phyloP scores from a whole-genome alignment of 139 green algal species.

The Chlorella sp. region DNA sequence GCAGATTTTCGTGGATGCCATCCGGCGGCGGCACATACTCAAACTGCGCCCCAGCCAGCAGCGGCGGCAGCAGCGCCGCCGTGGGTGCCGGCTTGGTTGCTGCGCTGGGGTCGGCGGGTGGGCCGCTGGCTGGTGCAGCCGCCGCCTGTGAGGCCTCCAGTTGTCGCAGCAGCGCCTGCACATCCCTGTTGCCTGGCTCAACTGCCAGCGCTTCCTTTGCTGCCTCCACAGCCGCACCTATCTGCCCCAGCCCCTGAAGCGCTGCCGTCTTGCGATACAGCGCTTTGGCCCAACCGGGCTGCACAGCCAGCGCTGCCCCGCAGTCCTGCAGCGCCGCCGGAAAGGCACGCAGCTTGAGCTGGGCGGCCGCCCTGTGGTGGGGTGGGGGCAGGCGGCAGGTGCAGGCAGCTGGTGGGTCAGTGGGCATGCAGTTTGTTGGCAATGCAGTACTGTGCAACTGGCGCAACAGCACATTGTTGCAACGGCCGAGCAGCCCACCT shows the following conservation, averaged over 20 bases:
- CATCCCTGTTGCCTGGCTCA: neutral
- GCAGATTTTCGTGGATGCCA: slow-evolving; percentile 43
- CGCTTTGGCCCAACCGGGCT: slow-evolving; percentile 29
- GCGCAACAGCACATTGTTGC: too few relatives aligned
- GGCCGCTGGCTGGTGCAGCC: neutral
- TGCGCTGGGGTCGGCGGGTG: neutral
- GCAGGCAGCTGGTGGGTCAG: too few relatives aligned
- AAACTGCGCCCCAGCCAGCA: neutral
- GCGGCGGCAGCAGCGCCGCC: slow-evolving; percentile 21
- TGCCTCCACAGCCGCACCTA: neutral
- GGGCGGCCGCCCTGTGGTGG: slow-evolving; percentile 25
- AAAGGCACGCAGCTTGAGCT: slow-evolving; percentile 4
- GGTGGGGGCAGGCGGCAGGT: neutral
- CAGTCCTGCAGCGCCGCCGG: slow-evolving; percentile 11
- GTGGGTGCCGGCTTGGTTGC: neutral
- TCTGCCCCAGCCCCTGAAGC: slow-evolving; percentile 2
- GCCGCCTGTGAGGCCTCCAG: neutral
- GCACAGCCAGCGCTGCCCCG: neutral
- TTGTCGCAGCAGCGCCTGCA: neutral
- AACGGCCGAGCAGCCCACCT: too few relatives aligned
- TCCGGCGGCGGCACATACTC: slow-evolving; percentile 31
- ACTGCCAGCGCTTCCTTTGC: neutral
- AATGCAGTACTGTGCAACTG: too few relatives aligned
- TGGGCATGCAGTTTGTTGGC: too few relatives aligned
- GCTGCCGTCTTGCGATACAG: slow-evolving; percentile 25